Conservation (phyloP, 2,329 filamentous ascomycete species). For the Chalaropsis thielavioides region DNA sequence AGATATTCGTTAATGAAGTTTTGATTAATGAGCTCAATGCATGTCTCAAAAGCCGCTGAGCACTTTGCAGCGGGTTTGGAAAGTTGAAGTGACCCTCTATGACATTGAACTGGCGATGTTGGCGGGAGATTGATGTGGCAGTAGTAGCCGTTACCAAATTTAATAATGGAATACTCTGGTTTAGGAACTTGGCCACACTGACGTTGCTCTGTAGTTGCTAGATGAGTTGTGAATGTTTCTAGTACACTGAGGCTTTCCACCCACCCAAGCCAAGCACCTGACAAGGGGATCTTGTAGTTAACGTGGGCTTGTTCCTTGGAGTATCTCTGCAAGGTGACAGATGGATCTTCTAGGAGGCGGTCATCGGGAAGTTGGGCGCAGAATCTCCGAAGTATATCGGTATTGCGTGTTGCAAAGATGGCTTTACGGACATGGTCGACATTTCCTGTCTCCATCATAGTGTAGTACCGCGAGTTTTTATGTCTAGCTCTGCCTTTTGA, state of each 20-base stretch:
- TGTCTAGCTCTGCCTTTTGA: slow-evolving; percentile 78
- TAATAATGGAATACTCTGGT: slow-evolving; percentile 48
- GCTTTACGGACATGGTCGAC: slow-evolving; percentile 41
- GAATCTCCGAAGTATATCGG: slow-evolving; percentile 55
- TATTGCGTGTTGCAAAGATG: slow-evolving; percentile 44
- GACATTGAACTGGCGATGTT: slow-evolving; percentile 53
- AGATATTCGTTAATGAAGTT: slow-evolving; percentile 60
- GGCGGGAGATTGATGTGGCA: slow-evolving; percentile 71
- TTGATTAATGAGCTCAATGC: slow-evolving; percentile 50
- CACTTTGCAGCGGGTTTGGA: slow-evolving; percentile 72
- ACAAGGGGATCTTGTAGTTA: slow-evolving; percentile 45
- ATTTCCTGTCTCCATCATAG: slow-evolving; percentile 68
- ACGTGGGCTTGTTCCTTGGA: slow-evolving; percentile 26
- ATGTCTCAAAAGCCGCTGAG: slow-evolving; percentile 76
- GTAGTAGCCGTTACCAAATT: slow-evolving; percentile 44
- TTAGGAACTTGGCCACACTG: slow-evolving; percentile 27
- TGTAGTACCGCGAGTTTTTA: slow-evolving; percentile 61
- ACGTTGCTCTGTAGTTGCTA: slow-evolving; percentile 30
- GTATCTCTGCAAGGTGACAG: background rate
- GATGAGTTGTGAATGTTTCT: slow-evolving; percentile 55
- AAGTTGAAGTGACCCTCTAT: slow-evolving; percentile 45
- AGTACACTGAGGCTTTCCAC: slow-evolving; percentile 58
- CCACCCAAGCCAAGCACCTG: slow-evolving; percentile 68
- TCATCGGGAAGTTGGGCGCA: slow-evolving; percentile 62
- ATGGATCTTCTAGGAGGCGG: slow-evolving; percentile 27